Evolutionary conservation across 2,329 filamentous ascomycete genomes (phyloP).

Genomic region (Ophiocordyceps australis): DNA sequence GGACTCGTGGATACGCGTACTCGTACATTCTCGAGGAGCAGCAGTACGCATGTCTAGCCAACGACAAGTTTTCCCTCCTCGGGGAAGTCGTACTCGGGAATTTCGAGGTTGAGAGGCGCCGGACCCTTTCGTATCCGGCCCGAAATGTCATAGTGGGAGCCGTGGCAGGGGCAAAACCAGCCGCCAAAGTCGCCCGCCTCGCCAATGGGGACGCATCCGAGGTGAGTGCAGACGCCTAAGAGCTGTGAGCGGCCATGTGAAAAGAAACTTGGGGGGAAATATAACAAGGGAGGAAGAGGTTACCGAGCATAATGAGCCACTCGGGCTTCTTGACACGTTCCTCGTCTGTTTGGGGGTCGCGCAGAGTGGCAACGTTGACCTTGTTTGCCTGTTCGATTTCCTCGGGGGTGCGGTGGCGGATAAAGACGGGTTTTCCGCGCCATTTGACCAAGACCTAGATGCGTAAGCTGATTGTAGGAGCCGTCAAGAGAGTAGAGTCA

Average conservation of each 20-base stretch:
- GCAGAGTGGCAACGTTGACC: constrained; percentile 63
- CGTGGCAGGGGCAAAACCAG: constrained; percentile 99
- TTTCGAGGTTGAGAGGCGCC: constrained; percentile 92
- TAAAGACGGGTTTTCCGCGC: constrained; percentile 99
- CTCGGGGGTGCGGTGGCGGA: constrained; percentile 85
- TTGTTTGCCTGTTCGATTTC: constrained; percentile 94
- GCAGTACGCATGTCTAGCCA: constrained; percentile 66
- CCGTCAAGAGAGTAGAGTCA: constrained; percentile 1
- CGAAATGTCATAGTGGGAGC: constrained; percentile 99
- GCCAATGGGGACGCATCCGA: constrained; percentile 97
- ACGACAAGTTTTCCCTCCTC: constrained; percentile 80
- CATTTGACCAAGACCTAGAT: constrained; percentile 93
- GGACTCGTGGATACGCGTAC: too few species aligned
- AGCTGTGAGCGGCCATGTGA: too few species aligned
- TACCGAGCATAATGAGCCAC: constrained; percentile 98
- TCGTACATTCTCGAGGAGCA: constrained; percentile 5
- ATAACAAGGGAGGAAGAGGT: too few species aligned
- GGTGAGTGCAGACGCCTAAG: constrained; percentile 90
- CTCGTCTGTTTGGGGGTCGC: constrained; percentile 79
- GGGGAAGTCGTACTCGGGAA: constrained; percentile 83
- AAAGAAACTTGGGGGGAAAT: too few species aligned
- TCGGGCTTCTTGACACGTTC: constrained; percentile 97
- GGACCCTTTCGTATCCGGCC: constrained; percentile 96
- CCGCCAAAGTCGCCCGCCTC: constrained; percentile 96
- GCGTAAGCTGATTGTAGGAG: constrained; percentile 1